Base-by-base conservation (phyloP, 2,329 filamentous ascomycete genomes). In the Claviceps monticola region DNA sequence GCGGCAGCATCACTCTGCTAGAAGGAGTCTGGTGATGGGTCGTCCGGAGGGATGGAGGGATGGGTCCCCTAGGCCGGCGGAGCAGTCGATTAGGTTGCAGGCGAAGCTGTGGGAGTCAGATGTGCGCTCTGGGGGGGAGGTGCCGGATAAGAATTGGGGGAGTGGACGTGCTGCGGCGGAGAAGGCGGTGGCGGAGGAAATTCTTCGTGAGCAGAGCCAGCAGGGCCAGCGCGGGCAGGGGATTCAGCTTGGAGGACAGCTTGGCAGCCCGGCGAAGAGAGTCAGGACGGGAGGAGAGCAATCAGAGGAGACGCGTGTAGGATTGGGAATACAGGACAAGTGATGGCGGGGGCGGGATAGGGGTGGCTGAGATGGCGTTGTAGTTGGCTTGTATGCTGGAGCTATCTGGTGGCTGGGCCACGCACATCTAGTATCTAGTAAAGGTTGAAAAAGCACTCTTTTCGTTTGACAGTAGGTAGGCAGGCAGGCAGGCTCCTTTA, bases 131-230 rank as follows among this genome's bases (percentile, higher is more conserved):
- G 71, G 57, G 4, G 62, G 66, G 13, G 68, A 67, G 14, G 69
- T 67, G 1, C 49, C 62, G 29, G 75, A 75, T 49, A 79, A 80
- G 67, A 71, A 76, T 51, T 79, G 79, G 62, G 72, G 73, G 39
- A 68, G 64, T 21, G 67, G 66, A 4, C 61, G 60, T 19, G 56
- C 60, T 3, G 54, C 52, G 17, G 62, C 56, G 46, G 67, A 34
- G 29, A 34, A 11, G 29, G 29, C 29, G 4, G 29, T 34, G 29
- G 29, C 29, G 29, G 29, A 34, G 29, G 29, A 34, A 11, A 34
- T 34, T 11, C 29, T 34, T 34, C 29, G 29, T 9, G 29, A 34
- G 29, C 29, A 34, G 29, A 34, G 3, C 29, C 67, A 3, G 67
- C 67, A 3, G 67, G 68, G 2, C 43, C 62, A 62, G 23, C 67